phyloP scores from a whole-genome alignment of 495 filamentous ascomycete genomes.

The Aspergillus carlsbadensis region DNA sequence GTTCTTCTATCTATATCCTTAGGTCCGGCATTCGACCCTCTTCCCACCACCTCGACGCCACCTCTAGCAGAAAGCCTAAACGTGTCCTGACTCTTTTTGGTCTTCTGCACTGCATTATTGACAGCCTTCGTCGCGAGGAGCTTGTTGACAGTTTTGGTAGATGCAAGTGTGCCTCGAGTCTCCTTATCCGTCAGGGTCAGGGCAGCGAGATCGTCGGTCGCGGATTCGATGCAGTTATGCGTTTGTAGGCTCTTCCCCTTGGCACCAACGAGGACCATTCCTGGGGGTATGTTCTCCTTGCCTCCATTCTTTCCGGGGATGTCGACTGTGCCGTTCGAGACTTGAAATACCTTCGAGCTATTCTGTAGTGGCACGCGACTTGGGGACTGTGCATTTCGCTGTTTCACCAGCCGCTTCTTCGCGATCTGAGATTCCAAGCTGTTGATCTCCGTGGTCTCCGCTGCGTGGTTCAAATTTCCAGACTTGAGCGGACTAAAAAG shows the following conservation, averaged over 20 bases:
- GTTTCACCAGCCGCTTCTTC: conserved; percentile 29
- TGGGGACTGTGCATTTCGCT: conserved; percentile 26
- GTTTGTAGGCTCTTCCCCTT: conserved; percentile 18
- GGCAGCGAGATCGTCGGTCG: not conserved
- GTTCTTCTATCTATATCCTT: conserved; percentile 10
- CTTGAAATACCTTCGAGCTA: conserved; percentile 33
- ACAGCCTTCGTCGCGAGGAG: conserved; percentile 5
- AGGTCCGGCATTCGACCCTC: not conserved
- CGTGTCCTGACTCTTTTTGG: conserved; percentile 12
- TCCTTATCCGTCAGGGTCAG: not conserved
- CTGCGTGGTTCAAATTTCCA: conserved; percentile 1
- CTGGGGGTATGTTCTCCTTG: conserved; percentile 50
- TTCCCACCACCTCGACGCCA: not conserved
- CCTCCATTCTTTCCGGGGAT: conserved; percentile 42
- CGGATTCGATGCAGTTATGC: conserved; percentile 8
- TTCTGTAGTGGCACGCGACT: conserved; percentile 38
- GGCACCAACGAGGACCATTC: conserved; percentile 14
- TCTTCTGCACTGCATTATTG: conserved; percentile 3
- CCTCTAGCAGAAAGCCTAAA: conserved; percentile 2
- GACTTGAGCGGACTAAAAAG: conserved; percentile 38
- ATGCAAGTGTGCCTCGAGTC: not conserved
- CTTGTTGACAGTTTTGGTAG: not conserved
- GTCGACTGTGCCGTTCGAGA: conserved; percentile 29
- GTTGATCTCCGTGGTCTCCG: conserved; percentile 23
- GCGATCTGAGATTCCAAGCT: conserved; percentile 26